Conservation (phyloP, 495 filamentous ascomycete species). For the Aspergillus egyptiacus region DNA sequence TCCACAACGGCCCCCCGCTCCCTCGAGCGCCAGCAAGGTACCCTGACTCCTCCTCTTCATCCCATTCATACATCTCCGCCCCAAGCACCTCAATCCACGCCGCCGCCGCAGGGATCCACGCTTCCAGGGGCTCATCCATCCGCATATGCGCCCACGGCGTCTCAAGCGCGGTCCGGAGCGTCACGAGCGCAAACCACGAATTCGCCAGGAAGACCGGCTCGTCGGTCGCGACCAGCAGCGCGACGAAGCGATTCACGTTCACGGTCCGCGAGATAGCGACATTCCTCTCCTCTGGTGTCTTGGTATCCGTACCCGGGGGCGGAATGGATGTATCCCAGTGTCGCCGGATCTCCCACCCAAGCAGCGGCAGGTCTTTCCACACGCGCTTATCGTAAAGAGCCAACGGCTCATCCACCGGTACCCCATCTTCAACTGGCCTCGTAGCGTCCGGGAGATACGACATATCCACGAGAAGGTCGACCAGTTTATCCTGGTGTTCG, state of each 20-base stretch:
- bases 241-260: slow-evolving; percentile 4
- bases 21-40: not conserved
- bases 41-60: slow-evolving; percentile 5
- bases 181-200: slow-evolving; percentile 10
- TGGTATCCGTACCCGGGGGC: not conserved
- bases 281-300: not conserved
- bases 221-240: slow-evolving; percentile 8
- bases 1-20: slow-evolving; percentile 15
- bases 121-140: not conserved
- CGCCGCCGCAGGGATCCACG: slow-evolving; percentile 4
- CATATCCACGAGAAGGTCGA: slow-evolving; percentile 4
- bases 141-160: not conserved
- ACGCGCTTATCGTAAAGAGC: slow-evolving; percentile 7
- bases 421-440: not conserved
- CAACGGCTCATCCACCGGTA: not conserved
- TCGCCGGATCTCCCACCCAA: slow-evolving; percentile 14
- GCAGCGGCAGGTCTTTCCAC: slow-evolving; percentile 14
- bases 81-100: slow-evolving; percentile 13
- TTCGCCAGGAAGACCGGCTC: slow-evolving; percentile 1
- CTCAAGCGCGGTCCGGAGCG: slow-evolving; percentile 4
- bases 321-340: slow-evolving; percentile 11
- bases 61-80: slow-evolving; percentile 7
- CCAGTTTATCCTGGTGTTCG: slow-evolving; percentile 9
- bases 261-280: not conserved
- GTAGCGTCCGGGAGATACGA: slow-evolving; percentile 2